phyloP scores from a whole-genome alignment of 2,329 filamentous ascomycete species.

The Alternaria brassicae region DNA sequence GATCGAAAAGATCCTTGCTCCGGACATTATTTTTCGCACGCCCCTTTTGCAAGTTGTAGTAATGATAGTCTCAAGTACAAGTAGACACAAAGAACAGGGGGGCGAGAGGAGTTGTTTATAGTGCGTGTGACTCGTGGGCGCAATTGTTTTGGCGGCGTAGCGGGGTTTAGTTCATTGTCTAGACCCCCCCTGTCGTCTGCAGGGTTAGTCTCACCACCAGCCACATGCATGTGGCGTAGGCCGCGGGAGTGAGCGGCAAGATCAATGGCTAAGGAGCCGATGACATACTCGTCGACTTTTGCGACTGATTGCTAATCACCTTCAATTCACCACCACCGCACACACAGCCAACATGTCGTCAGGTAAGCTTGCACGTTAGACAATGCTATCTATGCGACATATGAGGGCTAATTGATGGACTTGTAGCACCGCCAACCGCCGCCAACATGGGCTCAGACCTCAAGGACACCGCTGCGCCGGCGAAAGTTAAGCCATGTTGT shows the following conservation, averaged over 20 bases:
- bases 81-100: slow-evolving; percentile 1
- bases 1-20: slow-evolving; percentile 79
- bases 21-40: slow-evolving; percentile 52
- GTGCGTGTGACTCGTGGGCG: slow-evolving; percentile 7
- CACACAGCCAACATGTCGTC: slow-evolving; percentile 40
- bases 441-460: slow-evolving; percentile 57
- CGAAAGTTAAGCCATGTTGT: slow-evolving; percentile 52
- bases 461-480: slow-evolving; percentile 49
- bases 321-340: slow-evolving; percentile 25
- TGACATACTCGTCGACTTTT: slow-evolving; percentile 29
- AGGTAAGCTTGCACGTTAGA: slow-evolving; percentile 33
- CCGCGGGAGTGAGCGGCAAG: slow-evolving; percentile 35
- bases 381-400: background rate
- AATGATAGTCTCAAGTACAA: slow-evolving; percentile 10
- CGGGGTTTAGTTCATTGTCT: slow-evolving; percentile 36
- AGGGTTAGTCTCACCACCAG: slow-evolving; percentile 12
- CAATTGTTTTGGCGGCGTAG: slow-evolving; percentile 38
- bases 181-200: slow-evolving; percentile 17
- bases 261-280: slow-evolving; percentile 9
- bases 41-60: background rate
- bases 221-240: slow-evolving; percentile 12
- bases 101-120: slow-evolving; percentile 2
- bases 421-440: slow-evolving; percentile 39
- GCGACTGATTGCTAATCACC: slow-evolving; percentile 38
- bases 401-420: slow-evolving; percentile 12